Percentiles rank a stretch among this genome's conserved stretches.
phyloP scores from a whole-genome alignment of 176 grass and related monocot species.

The Calamus simplicifolius region DNA sequence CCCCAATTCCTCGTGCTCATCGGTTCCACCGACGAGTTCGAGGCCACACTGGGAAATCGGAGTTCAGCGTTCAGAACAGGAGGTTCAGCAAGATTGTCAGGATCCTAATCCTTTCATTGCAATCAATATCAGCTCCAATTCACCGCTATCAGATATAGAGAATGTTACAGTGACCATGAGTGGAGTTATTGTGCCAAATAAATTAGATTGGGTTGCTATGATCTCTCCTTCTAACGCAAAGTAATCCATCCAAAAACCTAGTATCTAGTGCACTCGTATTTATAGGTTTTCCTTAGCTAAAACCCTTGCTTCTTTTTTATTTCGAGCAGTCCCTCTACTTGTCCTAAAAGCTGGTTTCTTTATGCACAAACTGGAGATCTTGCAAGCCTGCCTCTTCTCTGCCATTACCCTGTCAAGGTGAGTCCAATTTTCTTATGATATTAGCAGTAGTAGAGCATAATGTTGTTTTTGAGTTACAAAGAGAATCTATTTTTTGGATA shows the following conservation, averaged over 20 bases:
- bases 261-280: too few species aligned
- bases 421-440: not conserved
- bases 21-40: not conserved
- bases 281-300: too few species aligned
- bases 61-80: constrained; percentile 72
- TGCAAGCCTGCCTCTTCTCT: constrained; percentile 54
- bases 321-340: constrained; percentile 38
- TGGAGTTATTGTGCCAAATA: constrained; percentile 33
- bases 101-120: constrained; percentile 35
- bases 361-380: constrained; percentile 69
- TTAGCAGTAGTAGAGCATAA: too few species aligned
- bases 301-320: too few species aligned
- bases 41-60: constrained; percentile 28
- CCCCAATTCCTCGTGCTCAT: not conserved
- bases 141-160: constrained; percentile 40
- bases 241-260: constrained; percentile 11
- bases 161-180: constrained; percentile 51
- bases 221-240: constrained; percentile 70
- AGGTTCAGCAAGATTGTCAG: constrained; percentile 36
- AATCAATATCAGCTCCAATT: constrained; percentile 28
- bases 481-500: too few species aligned
- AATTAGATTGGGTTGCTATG: constrained; percentile 69
- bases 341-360: constrained; percentile 30
- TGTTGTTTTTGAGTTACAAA: too few species aligned
- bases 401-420: constrained; percentile 93